phyloP scores from a whole-genome alignment of 2,329 filamentous ascomycete species.

The Verticillium klebahnii region DNA sequence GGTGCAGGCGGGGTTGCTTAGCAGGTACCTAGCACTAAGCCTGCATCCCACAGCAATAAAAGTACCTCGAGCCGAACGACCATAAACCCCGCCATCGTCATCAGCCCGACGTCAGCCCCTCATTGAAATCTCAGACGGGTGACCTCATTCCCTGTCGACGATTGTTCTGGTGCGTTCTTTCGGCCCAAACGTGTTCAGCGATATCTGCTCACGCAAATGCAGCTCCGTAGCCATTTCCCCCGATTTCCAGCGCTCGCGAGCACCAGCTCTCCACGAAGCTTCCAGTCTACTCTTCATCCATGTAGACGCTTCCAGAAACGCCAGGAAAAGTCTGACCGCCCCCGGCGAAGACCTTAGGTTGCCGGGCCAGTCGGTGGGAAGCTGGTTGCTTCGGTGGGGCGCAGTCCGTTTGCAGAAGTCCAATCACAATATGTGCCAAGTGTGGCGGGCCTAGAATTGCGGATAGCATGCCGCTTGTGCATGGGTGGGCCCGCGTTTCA shows the following conservation, averaged over 20 bases:
- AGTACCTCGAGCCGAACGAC: background rate
- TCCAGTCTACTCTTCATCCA: background rate
- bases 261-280: background rate
- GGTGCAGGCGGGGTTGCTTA: background rate
- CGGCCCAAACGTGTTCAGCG: no score
- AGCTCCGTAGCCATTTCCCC: no score
- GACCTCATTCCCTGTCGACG: background rate
- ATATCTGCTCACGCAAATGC: no score
- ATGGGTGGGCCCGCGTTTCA: background rate
- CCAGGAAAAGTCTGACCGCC: background rate
- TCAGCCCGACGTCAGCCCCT: background rate
- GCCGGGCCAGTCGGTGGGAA: background rate
- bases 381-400: background rate
- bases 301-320: background rate
- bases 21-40: background rate
- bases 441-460: background rate
- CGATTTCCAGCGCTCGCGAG: no score
- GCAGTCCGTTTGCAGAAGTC: background rate
- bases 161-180: background rate
- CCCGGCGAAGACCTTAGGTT: background rate
- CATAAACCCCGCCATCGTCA: background rate
- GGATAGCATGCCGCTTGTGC: background rate
- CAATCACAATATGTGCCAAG: background rate
- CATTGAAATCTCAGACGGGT: background rate
- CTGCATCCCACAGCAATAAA: background rate